phyloP scores from a whole-genome alignment of 805 yeast genomes.

The Jamesozyma lodderae region DNA sequence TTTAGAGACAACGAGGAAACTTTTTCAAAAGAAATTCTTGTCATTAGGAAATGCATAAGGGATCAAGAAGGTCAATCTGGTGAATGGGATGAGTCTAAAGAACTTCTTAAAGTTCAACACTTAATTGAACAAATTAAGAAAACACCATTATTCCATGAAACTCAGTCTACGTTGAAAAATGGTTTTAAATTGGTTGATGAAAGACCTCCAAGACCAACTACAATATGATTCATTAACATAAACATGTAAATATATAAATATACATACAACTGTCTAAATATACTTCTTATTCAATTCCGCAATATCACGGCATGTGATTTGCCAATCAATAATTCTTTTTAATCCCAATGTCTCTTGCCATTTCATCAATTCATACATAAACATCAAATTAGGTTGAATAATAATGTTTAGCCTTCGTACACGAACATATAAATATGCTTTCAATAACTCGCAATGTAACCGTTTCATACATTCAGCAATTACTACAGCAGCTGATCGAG shows the following conservation, averaged over 20 bases:
- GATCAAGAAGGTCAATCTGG: neutral
- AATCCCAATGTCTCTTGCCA: slow-evolving; percentile 29
- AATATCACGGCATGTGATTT: slow-evolving; percentile 73
- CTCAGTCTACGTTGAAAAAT: neutral
- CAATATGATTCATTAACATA: neutral
- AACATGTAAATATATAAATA: neutral
- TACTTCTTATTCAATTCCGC: slow-evolving; percentile 66
- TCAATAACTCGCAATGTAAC: slow-evolving; percentile 52
- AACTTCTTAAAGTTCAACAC: neutral
- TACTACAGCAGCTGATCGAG: slow-evolving; percentile 89
- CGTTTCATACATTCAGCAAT: slow-evolving; percentile 91
- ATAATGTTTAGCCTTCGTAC: slow-evolving; percentile 84
- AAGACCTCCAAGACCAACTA: slow-evolving; percentile 5
- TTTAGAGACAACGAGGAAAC: slow-evolving; percentile 12
- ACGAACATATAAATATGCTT: slow-evolving; percentile 82
- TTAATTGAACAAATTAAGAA: neutral
- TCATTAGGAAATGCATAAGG: slow-evolving; percentile 4
- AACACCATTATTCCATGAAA: neutral
- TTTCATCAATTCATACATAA: slow-evolving; percentile 82
- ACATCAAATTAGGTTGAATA: slow-evolving; percentile 85
- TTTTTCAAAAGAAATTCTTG: slow-evolving; percentile 12
- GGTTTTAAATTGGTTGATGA: slow-evolving; percentile 4
- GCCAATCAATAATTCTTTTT: slow-evolving; percentile 77
- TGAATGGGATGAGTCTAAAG: slow-evolving; percentile 3
- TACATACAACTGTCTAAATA: slow-evolving; percentile 20